phyloP scores from a whole-genome alignment of 2,329 filamentous ascomycete species.

The Penicillium janthinellum region DNA sequence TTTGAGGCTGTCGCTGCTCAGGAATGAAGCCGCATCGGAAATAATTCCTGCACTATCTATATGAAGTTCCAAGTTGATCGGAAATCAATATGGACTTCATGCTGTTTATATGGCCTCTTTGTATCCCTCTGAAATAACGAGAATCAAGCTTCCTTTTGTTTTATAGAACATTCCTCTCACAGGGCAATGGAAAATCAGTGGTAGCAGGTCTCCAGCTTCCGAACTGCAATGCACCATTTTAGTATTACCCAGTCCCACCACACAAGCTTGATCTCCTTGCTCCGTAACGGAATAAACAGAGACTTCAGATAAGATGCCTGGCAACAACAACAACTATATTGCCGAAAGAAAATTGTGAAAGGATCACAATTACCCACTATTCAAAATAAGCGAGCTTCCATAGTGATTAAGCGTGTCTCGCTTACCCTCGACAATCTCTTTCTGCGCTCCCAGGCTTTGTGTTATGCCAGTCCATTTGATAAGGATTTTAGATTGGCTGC shows the following conservation, averaged over 20 bases:
- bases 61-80: too few species aligned
- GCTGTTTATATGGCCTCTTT: too few species aligned
- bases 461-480: not conserved
- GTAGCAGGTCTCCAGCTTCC: not conserved
- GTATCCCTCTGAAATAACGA: too few species aligned
- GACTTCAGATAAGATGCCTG: not conserved
- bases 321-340: not conserved
- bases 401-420: not conserved
- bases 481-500: not conserved
- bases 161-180: not conserved
- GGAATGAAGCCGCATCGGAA: too few species aligned
- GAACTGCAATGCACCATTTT: not conserved
- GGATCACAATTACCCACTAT: not conserved
- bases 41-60: too few species aligned
- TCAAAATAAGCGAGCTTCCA: not conserved
- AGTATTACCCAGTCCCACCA: not conserved
- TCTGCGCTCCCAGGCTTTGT: not conserved
- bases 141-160: too few species aligned
- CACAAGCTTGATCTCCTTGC: not conserved
- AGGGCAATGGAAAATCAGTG: not conserved
- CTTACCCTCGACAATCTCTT: not conserved
- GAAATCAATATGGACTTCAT: too few species aligned
- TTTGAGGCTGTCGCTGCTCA: too few species aligned
- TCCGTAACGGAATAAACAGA: not conserved
- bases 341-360: not conserved